Conservation (phyloP, 768 basidiomycete species). For the Trametes meyenii region DNA sequence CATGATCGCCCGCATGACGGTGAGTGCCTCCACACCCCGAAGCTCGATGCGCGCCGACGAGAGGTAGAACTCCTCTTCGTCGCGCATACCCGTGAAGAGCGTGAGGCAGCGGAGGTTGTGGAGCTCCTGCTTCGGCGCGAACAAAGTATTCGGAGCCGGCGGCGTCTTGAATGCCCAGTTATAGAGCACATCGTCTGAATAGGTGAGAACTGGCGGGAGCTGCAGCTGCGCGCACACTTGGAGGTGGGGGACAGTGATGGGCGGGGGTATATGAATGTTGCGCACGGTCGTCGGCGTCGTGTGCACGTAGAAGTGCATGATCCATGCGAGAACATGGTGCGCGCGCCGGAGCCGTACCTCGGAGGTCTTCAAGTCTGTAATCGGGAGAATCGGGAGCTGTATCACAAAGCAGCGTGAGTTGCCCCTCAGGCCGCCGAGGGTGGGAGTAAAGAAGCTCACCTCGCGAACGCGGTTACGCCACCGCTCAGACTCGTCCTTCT, state of each 20-base stretch:
- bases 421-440: neutral
- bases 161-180: slow-evolving; percentile 59
- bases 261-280: slow-evolving; percentile 63
- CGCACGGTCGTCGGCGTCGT: slow-evolving; percentile 32
- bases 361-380: slow-evolving; percentile 38
- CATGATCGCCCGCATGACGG: slow-evolving; percentile 81
- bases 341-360: slow-evolving; percentile 55
- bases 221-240: slow-evolving; percentile 70
- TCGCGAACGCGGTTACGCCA: slow-evolving; percentile 48
- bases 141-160: slow-evolving; percentile 15
- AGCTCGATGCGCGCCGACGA: slow-evolving; percentile 86
- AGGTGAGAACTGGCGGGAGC: slow-evolving; percentile 87
- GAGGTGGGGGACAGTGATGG: slow-evolving; percentile 76
- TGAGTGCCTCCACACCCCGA: slow-evolving; percentile 80
- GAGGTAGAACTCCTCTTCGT: slow-evolving; percentile 89
- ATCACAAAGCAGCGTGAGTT: neutral
- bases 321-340: slow-evolving; percentile 56
- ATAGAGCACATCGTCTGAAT: slow-evolving; percentile 90
- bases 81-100: slow-evolving; percentile 74
- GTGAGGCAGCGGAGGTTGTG: slow-evolving; percentile 67
- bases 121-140: slow-evolving; percentile 42
- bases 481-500: slow-evolving; percentile 38
- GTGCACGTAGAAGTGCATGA: slow-evolving; percentile 62
- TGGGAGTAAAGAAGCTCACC: slow-evolving; percentile 32
- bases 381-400: slow-evolving; percentile 47